Conservation (phyloP, 2,329 filamentous ascomycete genomes). For the Diaporthe sp. region DNA sequence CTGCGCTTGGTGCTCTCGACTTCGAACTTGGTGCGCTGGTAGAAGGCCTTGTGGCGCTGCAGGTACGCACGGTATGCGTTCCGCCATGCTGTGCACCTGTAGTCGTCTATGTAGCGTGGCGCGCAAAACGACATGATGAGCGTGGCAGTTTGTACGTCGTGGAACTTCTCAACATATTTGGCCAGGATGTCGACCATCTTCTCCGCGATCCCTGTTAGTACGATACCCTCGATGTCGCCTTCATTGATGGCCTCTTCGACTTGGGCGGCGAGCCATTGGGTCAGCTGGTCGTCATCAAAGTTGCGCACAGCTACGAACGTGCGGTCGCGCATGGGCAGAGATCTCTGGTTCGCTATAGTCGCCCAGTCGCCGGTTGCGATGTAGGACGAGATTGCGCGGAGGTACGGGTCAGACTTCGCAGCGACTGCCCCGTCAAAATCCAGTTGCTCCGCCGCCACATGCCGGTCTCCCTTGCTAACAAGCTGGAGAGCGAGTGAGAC, state of each 20-base stretch:
- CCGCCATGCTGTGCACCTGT: slow-evolving; percentile 80
- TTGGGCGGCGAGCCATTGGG: slow-evolving; percentile 75
- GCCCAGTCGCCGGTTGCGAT: slow-evolving; percentile 83
- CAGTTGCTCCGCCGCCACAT: slow-evolving; percentile 58
- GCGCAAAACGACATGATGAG: slow-evolving; percentile 79
- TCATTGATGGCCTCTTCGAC: slow-evolving; percentile 69
- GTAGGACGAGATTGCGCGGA: slow-evolving; percentile 81
- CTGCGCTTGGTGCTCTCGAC: slow-evolving; percentile 79
- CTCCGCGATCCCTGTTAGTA: slow-evolving; percentile 82
- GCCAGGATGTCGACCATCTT: slow-evolving; percentile 79
- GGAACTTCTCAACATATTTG: slow-evolving; percentile 78
- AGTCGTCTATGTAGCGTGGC: slow-evolving; percentile 81
- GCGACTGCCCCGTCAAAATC: slow-evolving; percentile 70
- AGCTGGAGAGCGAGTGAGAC: slow-evolving; percentile 75
- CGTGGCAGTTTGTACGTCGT: slow-evolving; percentile 83
- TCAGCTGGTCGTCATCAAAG: slow-evolving; percentile 70
- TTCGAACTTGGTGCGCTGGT: slow-evolving; percentile 81
- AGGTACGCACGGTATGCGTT: slow-evolving; percentile 77
- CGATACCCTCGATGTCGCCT: slow-evolving; percentile 81
- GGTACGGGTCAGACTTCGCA: slow-evolving; percentile 78
- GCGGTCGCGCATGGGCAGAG: slow-evolving; percentile 79
- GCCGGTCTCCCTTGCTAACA: slow-evolving; percentile 61
- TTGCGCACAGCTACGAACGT: slow-evolving; percentile 78
- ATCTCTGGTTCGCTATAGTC: slow-evolving; percentile 76
- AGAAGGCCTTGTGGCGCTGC: slow-evolving; percentile 78